A percentile compares a stretch with the other conserved stretches of the same genome.
Evolutionary conservation across 495 filamentous ascomycete genomes (phyloP).

Genomic region (Lentithecium fluviatile): DNA sequence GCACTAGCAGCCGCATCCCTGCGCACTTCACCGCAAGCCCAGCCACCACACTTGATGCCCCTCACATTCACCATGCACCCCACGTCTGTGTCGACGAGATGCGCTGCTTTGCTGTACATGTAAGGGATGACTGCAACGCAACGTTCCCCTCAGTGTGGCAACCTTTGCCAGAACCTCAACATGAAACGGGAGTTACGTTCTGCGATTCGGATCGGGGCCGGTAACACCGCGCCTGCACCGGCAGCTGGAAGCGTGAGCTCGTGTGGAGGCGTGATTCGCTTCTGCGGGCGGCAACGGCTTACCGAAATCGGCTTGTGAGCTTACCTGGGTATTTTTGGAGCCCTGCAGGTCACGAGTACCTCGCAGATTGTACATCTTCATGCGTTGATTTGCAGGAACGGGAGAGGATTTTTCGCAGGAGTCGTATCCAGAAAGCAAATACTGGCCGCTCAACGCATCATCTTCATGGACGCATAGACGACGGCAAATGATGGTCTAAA

Average conservation of each 20-base stretch:
- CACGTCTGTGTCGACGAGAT: background rate
- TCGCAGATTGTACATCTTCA: slow-evolving; percentile 10
- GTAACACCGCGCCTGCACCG: background rate
- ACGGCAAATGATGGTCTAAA: no score
- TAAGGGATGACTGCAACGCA: slow-evolving; percentile 16
- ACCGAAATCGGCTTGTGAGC: slow-evolving; percentile 8
- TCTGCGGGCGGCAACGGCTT: slow-evolving; percentile 7
- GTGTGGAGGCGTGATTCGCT: background rate
- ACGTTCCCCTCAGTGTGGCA: background rate
- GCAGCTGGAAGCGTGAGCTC: background rate
- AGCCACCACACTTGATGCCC: background rate
- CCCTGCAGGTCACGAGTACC: slow-evolving; percentile 7
- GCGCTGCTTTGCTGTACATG: background rate
- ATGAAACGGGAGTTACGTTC: no score
- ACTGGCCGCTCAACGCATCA: no score
- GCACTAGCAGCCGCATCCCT: slow-evolving; percentile 23
- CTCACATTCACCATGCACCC: slow-evolving; percentile 9
- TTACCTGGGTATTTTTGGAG: background rate
- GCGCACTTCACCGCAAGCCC: slow-evolving; percentile 17
- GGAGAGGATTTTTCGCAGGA: no score
- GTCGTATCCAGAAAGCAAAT: no score
- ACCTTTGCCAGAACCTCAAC: no score
- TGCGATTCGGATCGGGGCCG: background rate
- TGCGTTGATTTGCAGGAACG: slow-evolving; percentile 18
- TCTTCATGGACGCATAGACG: no score